Percentiles rank a stretch among this genome's conserved stretches.
phyloP scores from a whole-genome alignment of 2,329 filamentous ascomycete genomes.

The Domatiomyces globalis region DNA sequence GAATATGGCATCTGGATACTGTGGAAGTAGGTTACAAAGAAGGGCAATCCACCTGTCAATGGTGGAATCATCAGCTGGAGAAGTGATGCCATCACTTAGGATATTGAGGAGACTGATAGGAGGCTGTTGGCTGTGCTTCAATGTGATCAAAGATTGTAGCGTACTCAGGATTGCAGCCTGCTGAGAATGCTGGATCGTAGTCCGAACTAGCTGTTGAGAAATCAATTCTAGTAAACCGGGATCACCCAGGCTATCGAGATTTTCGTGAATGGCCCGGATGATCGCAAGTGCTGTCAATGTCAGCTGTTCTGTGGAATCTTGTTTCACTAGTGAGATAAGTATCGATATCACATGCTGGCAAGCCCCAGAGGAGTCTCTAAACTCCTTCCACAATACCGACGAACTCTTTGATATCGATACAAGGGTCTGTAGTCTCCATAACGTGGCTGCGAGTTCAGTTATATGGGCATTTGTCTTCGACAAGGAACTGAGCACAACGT shows the following conservation, averaged over 20 bases:
- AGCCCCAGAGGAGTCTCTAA: background rate
- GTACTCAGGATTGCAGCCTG: slow-evolving; percentile 14
- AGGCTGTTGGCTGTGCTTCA: slow-evolving; percentile 20
- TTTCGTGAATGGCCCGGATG: slow-evolving; percentile 1
- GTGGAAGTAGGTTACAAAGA: slow-evolving; percentile 64
- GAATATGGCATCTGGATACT: slow-evolving; percentile 68
- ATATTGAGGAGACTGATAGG: slow-evolving; percentile 62
- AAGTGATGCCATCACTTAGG: slow-evolving; percentile 66
- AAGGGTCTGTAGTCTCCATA: background rate
- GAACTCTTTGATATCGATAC: background rate
- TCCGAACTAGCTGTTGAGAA: slow-evolving; percentile 7
- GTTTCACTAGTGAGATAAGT: background rate
- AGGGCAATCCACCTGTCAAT: slow-evolving; percentile 88
- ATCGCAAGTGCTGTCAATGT: background rate
- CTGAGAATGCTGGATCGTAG: slow-evolving; percentile 2
- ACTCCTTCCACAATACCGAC: background rate
- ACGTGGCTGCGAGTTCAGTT: background rate
- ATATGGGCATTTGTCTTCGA: background rate
- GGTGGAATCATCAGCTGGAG: slow-evolving; percentile 56
- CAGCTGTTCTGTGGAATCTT: background rate
- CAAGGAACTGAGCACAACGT: background rate
- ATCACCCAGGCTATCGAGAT: slow-evolving; percentile 4
- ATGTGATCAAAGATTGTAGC: slow-evolving; percentile 10
- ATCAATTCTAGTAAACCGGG: slow-evolving; percentile 9
- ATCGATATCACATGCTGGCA: background rate